Base-by-base conservation (phyloP, 306 rosid genomes). In the Prunus padus region DNA sequence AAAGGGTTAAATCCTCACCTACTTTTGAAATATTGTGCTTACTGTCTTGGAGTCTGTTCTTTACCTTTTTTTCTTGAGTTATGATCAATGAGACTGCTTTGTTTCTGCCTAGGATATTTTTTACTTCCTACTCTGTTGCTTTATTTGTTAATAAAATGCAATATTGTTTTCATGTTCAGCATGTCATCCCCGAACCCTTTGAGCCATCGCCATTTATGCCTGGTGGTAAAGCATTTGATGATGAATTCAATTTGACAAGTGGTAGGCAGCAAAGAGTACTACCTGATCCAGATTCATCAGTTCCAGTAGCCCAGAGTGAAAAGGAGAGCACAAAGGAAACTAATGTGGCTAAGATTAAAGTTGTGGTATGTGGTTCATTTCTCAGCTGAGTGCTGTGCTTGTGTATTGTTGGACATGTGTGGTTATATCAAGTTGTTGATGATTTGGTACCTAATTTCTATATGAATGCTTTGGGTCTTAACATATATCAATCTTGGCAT, bases 181-280 rank as follows among this genome's bases (percentile, higher is more conserved):
- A 95, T 77, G 96, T 85, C 73, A 89, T 89, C 44, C 81, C 98
- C 67, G 97, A 95, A 80, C 89, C 96, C 54, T 95, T 90, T 77
- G 97, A 92, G 81, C 96, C 96, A 44, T 95, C 97, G 1, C 95
- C 97, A 64, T 95, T 95, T 76, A 85, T 95, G 78, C 96, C 97
- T 33, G 89, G 92, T 76, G 92, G 85, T 26, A 82, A 87, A 87
- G 78, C 65, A 64, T 84, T 88, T 84, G 98, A 89, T 46, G 91
- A 95, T 69, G 91, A 85, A 23, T 73, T 90, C 69, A 76, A 82
- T 78, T 77, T 84, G 66, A 77, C 79, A 60, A 84, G 73, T 76
- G 75, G 79, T 67, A 87, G 84, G 79, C 93, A 86, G 82, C 95
- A 82, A 79, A 81, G 86, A 67, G 87, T 73, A 65, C 90, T 84